Evolutionary conservation across 148 eudicot genomes (phyloP), one percentile per base, ranked within the genome.

Genomic region (Fagopyrum esculentum): DNA sequence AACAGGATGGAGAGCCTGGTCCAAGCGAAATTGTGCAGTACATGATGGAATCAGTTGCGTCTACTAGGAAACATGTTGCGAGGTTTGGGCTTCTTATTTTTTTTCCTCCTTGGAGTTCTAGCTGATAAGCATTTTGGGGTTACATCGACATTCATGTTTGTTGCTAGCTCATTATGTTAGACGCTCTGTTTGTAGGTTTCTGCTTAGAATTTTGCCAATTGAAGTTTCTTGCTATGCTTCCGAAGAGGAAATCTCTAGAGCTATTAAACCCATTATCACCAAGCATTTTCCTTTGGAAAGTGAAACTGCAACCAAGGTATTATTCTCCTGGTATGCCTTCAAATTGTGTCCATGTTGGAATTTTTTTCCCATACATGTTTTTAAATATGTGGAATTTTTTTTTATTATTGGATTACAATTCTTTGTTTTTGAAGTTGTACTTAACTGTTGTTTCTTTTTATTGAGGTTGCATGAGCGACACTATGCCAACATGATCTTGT

Each of bases 161-260:
- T 54, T 17, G 48, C 19, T 17, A 48, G 44, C 56, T 15, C 47
- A 11, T 75, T n/a, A 68, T n/a, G 35, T 75, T 50, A 48, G 22
- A 11, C 74, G 74, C 69, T 9, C 49, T 45, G 72, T 84, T 57
- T 74, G 17, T 79, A 95, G 98, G 87, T 90, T 85, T 81, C 74
- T 95, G 78, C 78, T 92, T 78, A 85, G 97, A 83, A 88, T 92
- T 74, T 83, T 95, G 79, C 98, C 97, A 43, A 80, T 96, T 54
- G 98, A 92, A 81, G 76, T 88, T 69, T 61, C 99, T 78, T 96
- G 99, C 76, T 96, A 96, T 85, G 85, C 99, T 70, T 96, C 99
- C 71, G 94, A 86, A 72, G 98, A 96, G 72, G 99, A 96, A 80
- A 96, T 96, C 61, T 80, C 87, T 16, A 89, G 81, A 80, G 99